Percentiles rank a stretch among this genome's conserved stretches.
Conservation (phyloP, 306 rosid species). For the Sechiopsis laciniata region DNA sequence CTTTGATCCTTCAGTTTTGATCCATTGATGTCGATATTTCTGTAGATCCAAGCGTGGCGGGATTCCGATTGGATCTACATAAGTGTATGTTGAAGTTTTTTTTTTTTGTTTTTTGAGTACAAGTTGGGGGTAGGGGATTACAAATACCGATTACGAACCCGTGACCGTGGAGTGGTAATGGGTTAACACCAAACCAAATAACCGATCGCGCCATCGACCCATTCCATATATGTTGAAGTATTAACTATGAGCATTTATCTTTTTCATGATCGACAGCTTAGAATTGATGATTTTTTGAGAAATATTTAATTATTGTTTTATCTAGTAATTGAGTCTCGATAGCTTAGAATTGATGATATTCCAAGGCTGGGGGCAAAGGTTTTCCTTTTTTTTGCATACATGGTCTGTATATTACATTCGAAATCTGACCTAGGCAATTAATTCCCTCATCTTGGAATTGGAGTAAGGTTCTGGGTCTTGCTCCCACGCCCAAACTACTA, state of each 20-base stretch:
- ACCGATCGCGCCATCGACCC: too few species aligned
- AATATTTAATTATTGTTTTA: too few species aligned
- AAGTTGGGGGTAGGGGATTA: too few species aligned
- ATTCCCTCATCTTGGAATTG: slow-evolving; percentile 74
- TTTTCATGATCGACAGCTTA: too few species aligned
- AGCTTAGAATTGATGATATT: slow-evolving; percentile 49
- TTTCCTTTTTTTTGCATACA: neutral
- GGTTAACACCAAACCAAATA: too few species aligned
- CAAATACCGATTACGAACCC: too few species aligned
- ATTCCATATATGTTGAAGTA: too few species aligned
- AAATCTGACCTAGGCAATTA: slow-evolving; percentile 62
- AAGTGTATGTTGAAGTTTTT: neutral
- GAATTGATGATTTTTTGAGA: slow-evolving; percentile 6
- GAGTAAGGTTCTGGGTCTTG: slow-evolving; percentile 78
- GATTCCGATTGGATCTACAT: slow-evolving; percentile 13
- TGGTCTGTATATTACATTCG: slow-evolving; percentile 34
- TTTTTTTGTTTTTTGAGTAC: too few species aligned
- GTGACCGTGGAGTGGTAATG: too few species aligned
- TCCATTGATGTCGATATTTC: neutral
- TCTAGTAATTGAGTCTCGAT: neutral
- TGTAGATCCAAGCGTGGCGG: slow-evolving; percentile 15
- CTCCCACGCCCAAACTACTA: slow-evolving; percentile 17
- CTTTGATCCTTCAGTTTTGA: neutral
- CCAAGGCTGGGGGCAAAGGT: slow-evolving; percentile 87
- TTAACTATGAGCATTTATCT: too few species aligned